Base-by-base conservation (phyloP, 2,329 filamentous ascomycete genomes). In the Metarhizium sp. region DNA sequence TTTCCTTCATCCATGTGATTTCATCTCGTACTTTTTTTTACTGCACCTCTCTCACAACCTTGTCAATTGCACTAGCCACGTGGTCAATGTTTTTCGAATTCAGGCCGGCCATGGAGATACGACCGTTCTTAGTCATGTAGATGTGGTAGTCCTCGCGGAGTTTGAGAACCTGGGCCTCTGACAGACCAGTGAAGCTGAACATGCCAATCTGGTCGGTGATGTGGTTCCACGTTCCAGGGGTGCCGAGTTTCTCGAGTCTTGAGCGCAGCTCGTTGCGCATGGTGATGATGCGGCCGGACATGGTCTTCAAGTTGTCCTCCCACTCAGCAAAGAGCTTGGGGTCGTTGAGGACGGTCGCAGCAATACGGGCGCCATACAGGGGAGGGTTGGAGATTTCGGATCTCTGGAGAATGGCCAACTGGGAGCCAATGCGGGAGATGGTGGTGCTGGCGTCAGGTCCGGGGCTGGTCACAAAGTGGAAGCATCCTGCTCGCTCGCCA, bases 121-220 rank as follows among this genome's bases (percentile, higher is more conserved):
- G 87, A 25, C 94, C 94, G 68, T 99, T 99, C 82, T 96, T 96
- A 62, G 92, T 97, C 82, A 92, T 92, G 75, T 94, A 94, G 54
- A 94, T 79, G 70, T 94, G 89, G 57, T 78, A 82, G 52, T 88
- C 81, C 58, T 83, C 77, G 53, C 86, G 80, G 59, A 94, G 75
- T 73, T 82, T 84, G 62, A 80, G 63, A 7, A 92, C 89, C 69
- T 94, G 89, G 59, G 81, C 69, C 74, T 91, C 87, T 13, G 71
- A 81, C 69, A 95, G 73, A 13, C 90, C 90, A 1, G 90, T 95
- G 71, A 95, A 99, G 71, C 87, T 92, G 76, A 99, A 99, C 94
- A 99, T 99, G 75, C 94, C 94, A 68, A 99, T 99, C 80, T 99
- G 94, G 66, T 95, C 89, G 16, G 92, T 96, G 70, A 99, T 95